Evolutionary conservation across 495 filamentous ascomycete genomes (phyloP), one percentile per base, ranked within the genome.

Genomic region (Pyronema omphalodes): DNA sequence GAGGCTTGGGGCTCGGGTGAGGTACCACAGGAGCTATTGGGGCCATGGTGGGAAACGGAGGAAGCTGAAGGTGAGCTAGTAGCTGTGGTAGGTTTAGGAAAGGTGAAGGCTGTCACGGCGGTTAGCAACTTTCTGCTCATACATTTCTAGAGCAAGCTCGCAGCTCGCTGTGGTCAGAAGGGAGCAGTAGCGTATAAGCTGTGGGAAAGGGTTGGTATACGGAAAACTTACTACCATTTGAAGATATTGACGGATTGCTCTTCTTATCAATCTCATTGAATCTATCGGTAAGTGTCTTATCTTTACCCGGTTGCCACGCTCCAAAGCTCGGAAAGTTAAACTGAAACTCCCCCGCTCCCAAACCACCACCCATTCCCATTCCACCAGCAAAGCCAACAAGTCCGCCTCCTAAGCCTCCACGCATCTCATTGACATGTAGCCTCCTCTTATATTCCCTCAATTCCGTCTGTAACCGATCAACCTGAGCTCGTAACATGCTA

Each of bases 321-420:
- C 91, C 91, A 66, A 95, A 94, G 67, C 82, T 85, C 53, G 91
- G 91, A 62, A 96, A 96, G 57, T 94, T 88, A 58, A 93, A 96
- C 60, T 86, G 77, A 65, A 98, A 96, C 23, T 29, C 23, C 5
- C 23, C 23, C 23, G 1, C 2, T 29, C 23, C 23, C 23, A 29
- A 29, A 29, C 23, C 23, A 29, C 23, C 23, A 29, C 23, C 23
- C 23, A 29, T 29, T 29, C 23, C 23, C 23, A 29, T 29, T 29
- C 23, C 23, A 29, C 23, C 23, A 29, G 23, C 23, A 29, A 29
- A 29, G 1, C 2, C 23, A 29, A 5, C 23, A 58, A 12, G 19
- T 1, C 11, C 12, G 19, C 19, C 19, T 15, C n/a, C n/a, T 4
- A 48, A 15, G 8, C 23, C 50, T 33, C 44, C 44, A 45, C 40